Base-by-base conservation (phyloP, 2,329 filamentous ascomycete species). In the Aphanoascus verrucosus region DNA sequence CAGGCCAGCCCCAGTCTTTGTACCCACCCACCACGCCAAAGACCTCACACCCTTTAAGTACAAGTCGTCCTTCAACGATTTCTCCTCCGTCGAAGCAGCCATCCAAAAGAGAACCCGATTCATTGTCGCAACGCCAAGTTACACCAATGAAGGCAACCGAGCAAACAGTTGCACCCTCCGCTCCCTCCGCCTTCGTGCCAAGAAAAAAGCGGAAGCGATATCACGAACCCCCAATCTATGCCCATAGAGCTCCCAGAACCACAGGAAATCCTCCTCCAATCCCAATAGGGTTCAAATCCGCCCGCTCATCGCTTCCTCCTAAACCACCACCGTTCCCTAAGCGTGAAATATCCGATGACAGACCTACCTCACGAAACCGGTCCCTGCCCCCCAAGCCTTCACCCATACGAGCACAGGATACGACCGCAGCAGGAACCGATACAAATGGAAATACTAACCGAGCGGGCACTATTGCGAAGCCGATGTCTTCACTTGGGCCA, bases 141-240 rank as follows among this genome's bases (percentile, higher is more conserved):
- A 44, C 17, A 49, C n/a, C 42, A 35, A 52, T 43, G 54, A 54
- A 28, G 35, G 41, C 34, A 34, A 19, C 5, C 19, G 50, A 46
- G 6, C 37, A 31, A 17, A 32, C 23, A 15, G 46, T 46, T 47
- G 35, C 34, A 6, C 17, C 44, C 12, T 48, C 50, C 31, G 53
- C 49, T 14, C 14, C 49, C 8, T 38, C 49, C 3, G 35, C 56
- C 9, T 48, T 53, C 17, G 69, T 67, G 17, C 73, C 72, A 15
- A 70, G 72, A 14, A 70, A 68, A 57, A 80, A 78, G 59, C 69
- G 74, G 56, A 69, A 70, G 55, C 70, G 76, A 48, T 77, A 76
- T 57, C 70, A 73, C 44, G 75, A 79, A 60, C 73, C 76, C 32
- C 78, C 78, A 2, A 73, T 79, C 37, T 80, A 68, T 61, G 75